Evolutionary conservation across 2,329 filamentous ascomycete species (phyloP), one percentile per base, ranked within the genome.

Genomic region (Leptographium radiaticola): DNA sequence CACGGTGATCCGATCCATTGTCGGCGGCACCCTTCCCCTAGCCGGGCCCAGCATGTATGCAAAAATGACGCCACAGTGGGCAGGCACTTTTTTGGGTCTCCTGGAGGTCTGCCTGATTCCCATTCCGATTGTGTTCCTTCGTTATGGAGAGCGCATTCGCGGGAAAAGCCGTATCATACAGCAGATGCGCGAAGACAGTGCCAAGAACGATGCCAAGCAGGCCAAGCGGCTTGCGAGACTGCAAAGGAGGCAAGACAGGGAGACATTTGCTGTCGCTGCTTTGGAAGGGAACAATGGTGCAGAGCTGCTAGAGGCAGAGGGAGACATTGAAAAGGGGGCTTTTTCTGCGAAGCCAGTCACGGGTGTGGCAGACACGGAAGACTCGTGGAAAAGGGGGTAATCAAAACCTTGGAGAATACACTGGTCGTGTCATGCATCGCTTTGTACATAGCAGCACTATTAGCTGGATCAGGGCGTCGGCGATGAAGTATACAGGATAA

Each of bases 41-140:
- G 84, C 84, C 1, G 87, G 85, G 0, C 74, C 84, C 0, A 70
- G 75, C n/a, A 81, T 93, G 76, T 90, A 89, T 64, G 62, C 62
- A 0, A 70, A 70, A 0, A 69, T 93, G 16, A 82, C 82, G 0
- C 79, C 86, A 1, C 82, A 86, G 60, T 89, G 85, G 85, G 81
- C 85, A 0, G 85, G 84, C 0, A 88, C 84, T 0, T 68, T 89
- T 42, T 68, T 91, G 6, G 85, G 83, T 0, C 58, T 87, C 51
- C 66, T 90, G 6, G 85, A 89, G 64, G 77, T 86, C 11, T 67
- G 73, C 1, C 75, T 88, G 60, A 82, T 89, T 18, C 86, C 87
- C 0, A 89, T 90, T 51, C 87, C 87, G 0, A 75, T 88, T 54
- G 71, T 85, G 1, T 90, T 91, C 61, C 89, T 87, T 55, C 68